Base-by-base conservation (phyloP, 73 alveolate species). In the Paraurostyla sp. region DNA sequence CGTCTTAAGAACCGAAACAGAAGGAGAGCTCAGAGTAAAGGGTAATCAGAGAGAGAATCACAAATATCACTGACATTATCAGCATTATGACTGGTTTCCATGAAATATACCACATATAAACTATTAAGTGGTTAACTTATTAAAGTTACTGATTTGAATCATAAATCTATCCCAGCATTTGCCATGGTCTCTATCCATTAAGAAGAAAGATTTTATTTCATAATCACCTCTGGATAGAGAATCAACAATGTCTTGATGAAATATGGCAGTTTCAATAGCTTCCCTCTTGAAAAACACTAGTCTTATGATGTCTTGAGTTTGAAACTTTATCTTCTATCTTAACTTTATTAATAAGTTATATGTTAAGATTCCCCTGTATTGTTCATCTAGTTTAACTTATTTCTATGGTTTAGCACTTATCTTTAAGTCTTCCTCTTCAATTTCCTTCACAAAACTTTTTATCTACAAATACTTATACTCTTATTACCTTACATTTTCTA, bases 211-310 rank as follows among this genome's bases (percentile, higher is more conserved):
- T 30, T 73, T n/a, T 1, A 73, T 50, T 73, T 27, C 56, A n/a
- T 33, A 22, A 73, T 73, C 87, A 6, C 87, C 87, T 30, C 87
- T 42, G 0, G 73, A 48, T 16, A 48, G 15, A 3, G 73, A 68
- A 50, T 73, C 71, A 45, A 73, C 68, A 48, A 73, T 73, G 27
- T 73, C 87, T 73, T 73, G 71, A 11, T 45, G 49, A 36, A 73
- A 73, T 45, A 73, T 73, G 7, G 87, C 87, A 30, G 16, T 50
- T 50, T 73, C 42, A 45, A 73, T 73, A 33, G 87, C 71, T 73
- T 73, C 87, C 56, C 42, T 73, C 71, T 50, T 73, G 33, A 73
- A 73, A 7, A 9, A 25, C 0, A 73, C 4, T 27, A 73, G 27
- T 50, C 87, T 73, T 27, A 73, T 16, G 6, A 73, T 50, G 46